Conservation (phyloP, 129 eudicot species). For the Pulicaria dysenterica region DNA sequence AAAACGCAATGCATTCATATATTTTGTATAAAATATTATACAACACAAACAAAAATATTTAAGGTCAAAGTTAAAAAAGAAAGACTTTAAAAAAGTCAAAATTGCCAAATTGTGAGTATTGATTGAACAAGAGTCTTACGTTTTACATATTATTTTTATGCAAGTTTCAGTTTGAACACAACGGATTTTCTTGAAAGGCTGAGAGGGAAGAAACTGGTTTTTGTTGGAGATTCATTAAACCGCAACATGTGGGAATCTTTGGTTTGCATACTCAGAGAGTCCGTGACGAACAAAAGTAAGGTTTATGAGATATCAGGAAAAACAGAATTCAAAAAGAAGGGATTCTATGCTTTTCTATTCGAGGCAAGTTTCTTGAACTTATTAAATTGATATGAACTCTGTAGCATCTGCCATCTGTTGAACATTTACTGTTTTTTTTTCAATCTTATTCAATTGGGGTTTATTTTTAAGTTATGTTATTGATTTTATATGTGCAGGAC, state of each 20-base stretch:
- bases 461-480: slow-evolving; percentile 18
- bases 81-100: too few relatives aligned
- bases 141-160: neutral
- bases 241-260: slow-evolving; percentile 99
- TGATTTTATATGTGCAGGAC: slow-evolving; percentile 53
- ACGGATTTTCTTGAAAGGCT: slow-evolving; percentile 91
- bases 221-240: slow-evolving; percentile 92
- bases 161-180: slow-evolving; percentile 60
- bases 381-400: neutral
- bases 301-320: slow-evolving; percentile 83
- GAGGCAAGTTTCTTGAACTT: slow-evolving; percentile 64
- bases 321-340: slow-evolving; percentile 81
- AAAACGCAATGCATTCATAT: too few relatives aligned
- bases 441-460: neutral
- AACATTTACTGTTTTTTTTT: neutral
- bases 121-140: neutral
- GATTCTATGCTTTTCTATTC: slow-evolving; percentile 85
- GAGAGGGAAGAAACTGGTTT: slow-evolving; percentile 77
- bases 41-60: too few relatives aligned
- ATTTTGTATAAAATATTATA: too few relatives aligned
- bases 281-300: slow-evolving; percentile 54
- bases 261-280: slow-evolving; percentile 79
- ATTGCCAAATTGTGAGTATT: neutral
- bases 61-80: too few relatives aligned
- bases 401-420: neutral